These are phyloP conservation scores for Pestalotiopsis sp. DNA, from an alignment of 2,329 filamentous ascomycete genomes.

Conservation along the genomic window DNA sequence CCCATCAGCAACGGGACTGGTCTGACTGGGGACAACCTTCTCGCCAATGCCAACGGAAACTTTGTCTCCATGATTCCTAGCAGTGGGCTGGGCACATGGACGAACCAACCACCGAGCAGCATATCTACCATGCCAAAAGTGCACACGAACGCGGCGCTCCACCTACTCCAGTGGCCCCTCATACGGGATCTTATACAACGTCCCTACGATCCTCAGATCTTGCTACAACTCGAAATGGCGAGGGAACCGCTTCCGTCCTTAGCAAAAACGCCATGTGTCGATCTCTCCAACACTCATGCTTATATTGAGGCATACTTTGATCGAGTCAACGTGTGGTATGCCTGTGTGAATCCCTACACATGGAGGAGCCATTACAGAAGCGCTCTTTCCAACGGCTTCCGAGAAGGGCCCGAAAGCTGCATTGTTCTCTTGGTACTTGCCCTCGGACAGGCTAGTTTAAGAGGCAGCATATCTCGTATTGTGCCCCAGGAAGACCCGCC, in stretches of 20 bases:
- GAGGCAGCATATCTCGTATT: conserved; percentile 75
- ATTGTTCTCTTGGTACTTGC: conserved; percentile 79
- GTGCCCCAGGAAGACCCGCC: conserved; percentile 71
- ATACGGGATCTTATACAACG: conserved; percentile 77
- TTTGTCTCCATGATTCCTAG: conserved; percentile 61
- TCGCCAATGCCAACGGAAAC: conserved; percentile 46
- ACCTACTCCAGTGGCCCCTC: conserved; percentile 79
- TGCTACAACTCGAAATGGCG: conserved; percentile 80
- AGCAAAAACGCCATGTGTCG: conserved; percentile 66
- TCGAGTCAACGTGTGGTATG: conserved; percentile 83
- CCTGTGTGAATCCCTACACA: conserved; percentile 80
- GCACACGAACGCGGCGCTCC: conserved; percentile 78
- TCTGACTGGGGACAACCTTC: conserved; percentile 59
- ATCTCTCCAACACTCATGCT: conserved; percentile 72
- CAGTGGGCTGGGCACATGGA: conserved; percentile 74
- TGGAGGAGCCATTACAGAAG: conserved; percentile 77
- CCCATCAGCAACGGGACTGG: conserved; percentile 66
- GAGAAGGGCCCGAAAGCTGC: conserved; percentile 79
- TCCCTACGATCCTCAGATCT: conserved; percentile 79
- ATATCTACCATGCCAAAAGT: conserved; percentile 87
- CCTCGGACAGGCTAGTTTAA: conserved; percentile 74
- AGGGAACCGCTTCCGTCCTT: conserved; percentile 72
- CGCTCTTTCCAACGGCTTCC: conserved; percentile 75
- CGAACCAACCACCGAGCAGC: conserved; percentile 54
- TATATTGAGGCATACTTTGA: conserved; percentile 83